Conservation (phyloP, 2,329 filamentous ascomycete genomes). For the Alternaria burnsii region DNA sequence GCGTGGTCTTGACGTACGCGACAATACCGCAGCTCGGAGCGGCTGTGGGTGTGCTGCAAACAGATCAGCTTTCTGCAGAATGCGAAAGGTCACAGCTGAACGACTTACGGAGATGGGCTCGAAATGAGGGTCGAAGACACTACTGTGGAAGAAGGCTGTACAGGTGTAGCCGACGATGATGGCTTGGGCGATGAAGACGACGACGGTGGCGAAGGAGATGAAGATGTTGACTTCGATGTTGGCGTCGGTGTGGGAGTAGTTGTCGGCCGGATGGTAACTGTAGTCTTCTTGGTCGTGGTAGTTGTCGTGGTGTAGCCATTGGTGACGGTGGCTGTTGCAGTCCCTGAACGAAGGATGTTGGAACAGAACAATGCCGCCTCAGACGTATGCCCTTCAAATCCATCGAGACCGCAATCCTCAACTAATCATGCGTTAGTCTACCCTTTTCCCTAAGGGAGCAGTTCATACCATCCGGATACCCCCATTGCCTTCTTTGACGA, state of each 20-base stretch:
- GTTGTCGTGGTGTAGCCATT: conserved; percentile 28
- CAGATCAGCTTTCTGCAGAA: conserved; percentile 3
- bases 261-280: conserved; percentile 34
- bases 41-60: conserved; percentile 27
- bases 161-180: conserved; percentile 18
- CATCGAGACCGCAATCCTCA: conserved; percentile 37
- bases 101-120: conserved; percentile 36
- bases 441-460: not conserved
- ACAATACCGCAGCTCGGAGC: conserved; percentile 38
- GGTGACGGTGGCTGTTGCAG: conserved; percentile 36
- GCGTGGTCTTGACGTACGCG: conserved; percentile 41
- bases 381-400: conserved; percentile 42
- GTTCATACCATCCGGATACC: conserved; percentile 34
- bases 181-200: conserved; percentile 18
- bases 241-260: conserved; percentile 22
- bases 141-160: conserved; percentile 23
- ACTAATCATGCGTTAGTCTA: conserved; percentile 25
- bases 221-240: conserved; percentile 18
- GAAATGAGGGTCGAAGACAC: conserved; percentile 23
- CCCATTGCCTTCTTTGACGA: conserved; percentile 33
- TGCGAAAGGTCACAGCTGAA: not conserved
- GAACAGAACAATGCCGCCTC: conserved; percentile 44
- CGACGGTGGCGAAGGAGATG: conserved; percentile 8
- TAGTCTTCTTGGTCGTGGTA: conserved; percentile 33
- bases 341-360: conserved; percentile 39